Evolutionary conservation across 768 basidiomycete species (phyloP).

Genomic region (Rhodotorula sphaerocarpa): DNA sequence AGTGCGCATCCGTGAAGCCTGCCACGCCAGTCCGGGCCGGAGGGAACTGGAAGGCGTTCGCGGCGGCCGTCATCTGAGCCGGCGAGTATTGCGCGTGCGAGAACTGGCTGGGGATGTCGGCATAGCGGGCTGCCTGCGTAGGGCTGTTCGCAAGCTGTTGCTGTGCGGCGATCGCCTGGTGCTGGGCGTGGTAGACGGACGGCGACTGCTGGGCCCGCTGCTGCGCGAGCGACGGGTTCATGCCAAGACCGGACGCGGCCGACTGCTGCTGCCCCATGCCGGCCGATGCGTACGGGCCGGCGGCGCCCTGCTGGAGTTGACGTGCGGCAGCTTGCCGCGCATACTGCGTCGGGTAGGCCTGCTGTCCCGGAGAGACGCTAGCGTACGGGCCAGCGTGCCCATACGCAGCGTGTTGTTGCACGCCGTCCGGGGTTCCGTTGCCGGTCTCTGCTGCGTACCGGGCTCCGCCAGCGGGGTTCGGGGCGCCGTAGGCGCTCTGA

Average conservation of each 20-base stretch:
- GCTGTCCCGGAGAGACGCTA: too few relatives aligned
- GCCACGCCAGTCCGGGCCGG: constrained; percentile 4
- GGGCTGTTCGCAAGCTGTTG: constrained; percentile 1
- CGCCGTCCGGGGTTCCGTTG: too few relatives aligned
- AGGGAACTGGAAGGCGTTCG: constrained; percentile 10
- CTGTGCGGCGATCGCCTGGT: neutral
- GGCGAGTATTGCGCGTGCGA: too few relatives aligned
- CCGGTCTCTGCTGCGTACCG: too few relatives aligned
- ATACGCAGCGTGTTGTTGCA: too few relatives aligned
- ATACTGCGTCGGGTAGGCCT: constrained; percentile 13
- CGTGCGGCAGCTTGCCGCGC: neutral
- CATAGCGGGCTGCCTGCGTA: too few relatives aligned
- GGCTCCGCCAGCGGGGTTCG: constrained; percentile 3
- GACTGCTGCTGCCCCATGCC: neutral
- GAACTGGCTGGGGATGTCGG: too few relatives aligned
- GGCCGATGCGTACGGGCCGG: neutral
- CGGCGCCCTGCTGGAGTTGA: neutral
- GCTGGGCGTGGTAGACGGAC: neutral
- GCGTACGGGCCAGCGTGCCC: constrained; percentile 36
- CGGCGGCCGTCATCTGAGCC: too few relatives aligned
- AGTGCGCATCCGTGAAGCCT: constrained; percentile 19
- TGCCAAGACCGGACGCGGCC: too few relatives aligned
- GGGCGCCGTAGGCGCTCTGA: constrained; percentile 1
- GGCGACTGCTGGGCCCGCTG: too few relatives aligned
- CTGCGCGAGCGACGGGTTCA: too few relatives aligned